Evolutionary conservation across 768 basidiomycete species (phyloP), one percentile per base, ranked within the genome.

Genomic region (Rhizopogon vesiculosus): DNA sequence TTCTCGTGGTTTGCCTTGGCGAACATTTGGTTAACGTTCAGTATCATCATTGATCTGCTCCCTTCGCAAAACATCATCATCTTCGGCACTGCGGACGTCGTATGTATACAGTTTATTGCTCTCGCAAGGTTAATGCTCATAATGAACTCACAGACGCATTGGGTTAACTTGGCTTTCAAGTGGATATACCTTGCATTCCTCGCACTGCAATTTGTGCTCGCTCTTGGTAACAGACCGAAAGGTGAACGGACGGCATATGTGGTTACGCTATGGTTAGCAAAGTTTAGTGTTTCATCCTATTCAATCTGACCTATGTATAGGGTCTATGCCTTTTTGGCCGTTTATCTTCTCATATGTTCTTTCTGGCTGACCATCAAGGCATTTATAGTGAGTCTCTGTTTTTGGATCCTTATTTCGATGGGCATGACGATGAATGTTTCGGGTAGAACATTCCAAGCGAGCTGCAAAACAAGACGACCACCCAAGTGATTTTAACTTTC

Each of bases 1-100:
- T 95, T 98, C 76, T 86, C 89, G 8, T 98, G 93, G 92, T 96
- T 97, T 73, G 86, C 92, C 3, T 71, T 94, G 56, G 92, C 93
- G 60, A 95, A 95, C 66, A 75, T 95, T 43, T 97, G 92, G 91
- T 75, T 97, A 56, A 95, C 91, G n/a, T 96, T 96, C 79, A 86
- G 86, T 58, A 95, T 96, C 72, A 92, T 96, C 69, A 91, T 96
- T 78, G 85, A 93, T 64, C 80, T 97, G 42, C 78, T 94, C 13
- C 89, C 89, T 55, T 51, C 76, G 68, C 63, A 70, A 35, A 9
- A 56, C 0, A 78, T 84, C 56, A 58, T 75, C 45, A 73, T 94
- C 51, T 97, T 97, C 59, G 92, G 91, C 42, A 93, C 84, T 31
- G 72, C 65, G 0, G 74, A 65, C 5, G 69, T 92, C 18, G 93